Evolutionary conservation across 2,329 filamentous ascomycete species (phyloP).

Genomic region (Aspergillus pseudoviridinutans): DNA sequence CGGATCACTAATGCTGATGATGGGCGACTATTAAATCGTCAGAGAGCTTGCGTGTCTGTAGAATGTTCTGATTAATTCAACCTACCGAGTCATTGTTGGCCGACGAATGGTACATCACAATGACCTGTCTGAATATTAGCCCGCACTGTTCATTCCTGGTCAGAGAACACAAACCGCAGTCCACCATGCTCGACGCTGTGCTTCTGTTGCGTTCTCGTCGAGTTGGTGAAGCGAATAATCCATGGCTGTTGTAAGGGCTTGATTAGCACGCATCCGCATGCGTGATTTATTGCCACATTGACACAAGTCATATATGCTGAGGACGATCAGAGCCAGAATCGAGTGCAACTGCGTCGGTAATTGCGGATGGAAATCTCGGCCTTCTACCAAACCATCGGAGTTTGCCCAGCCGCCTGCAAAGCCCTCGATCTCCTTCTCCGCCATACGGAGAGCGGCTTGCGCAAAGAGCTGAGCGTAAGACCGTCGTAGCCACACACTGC

Average conservation of each 20-base stretch:
- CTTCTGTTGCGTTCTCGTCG: conserved; percentile 10
- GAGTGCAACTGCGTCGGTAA: conserved; percentile 14
- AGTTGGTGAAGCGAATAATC: conserved; percentile 20
- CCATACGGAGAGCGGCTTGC: conserved; percentile 14
- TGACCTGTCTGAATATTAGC: conserved; percentile 11
- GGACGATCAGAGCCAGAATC: conserved; percentile 17
- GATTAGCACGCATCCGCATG: conserved; percentile 22
- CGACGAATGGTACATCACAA: conserved; percentile 17
- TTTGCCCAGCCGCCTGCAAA: neutral
- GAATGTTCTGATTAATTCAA: neutral
- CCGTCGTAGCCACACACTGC: conserved; percentile 7
- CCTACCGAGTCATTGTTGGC: conserved; percentile 16
- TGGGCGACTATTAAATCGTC: conserved; percentile 13
- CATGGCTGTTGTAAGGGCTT: conserved; percentile 25
- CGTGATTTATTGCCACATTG: conserved; percentile 19
- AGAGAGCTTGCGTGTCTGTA: neutral
- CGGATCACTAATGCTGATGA: conserved; percentile 15
- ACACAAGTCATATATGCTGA: conserved; percentile 22
- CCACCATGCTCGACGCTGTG: conserved; percentile 24
- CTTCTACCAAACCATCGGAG: neutral
- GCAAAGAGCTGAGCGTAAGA: conserved; percentile 22
- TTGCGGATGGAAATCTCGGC: conserved; percentile 7
- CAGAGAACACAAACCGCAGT: conserved; percentile 16
- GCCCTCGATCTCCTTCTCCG: conserved; percentile 14
- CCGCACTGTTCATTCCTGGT: neutral